phyloP scores from a whole-genome alignment of 352 stramenopile genomes.

The Stephanocyclus meneghinianus region DNA sequence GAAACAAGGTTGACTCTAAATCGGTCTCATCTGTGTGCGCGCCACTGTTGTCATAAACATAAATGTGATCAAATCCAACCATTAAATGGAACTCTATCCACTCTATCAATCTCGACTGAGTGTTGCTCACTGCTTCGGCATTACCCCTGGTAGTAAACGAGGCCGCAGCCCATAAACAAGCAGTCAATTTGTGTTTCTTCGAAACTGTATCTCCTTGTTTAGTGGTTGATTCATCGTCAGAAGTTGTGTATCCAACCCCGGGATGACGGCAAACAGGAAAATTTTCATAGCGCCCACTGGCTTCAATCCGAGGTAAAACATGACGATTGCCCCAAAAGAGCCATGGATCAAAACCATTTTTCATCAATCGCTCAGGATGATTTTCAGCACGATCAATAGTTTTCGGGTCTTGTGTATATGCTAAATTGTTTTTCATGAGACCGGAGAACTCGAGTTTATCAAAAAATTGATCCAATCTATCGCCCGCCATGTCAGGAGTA shows the following conservation, averaged over 20 bases:
- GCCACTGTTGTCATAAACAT: slow-evolving; percentile 78
- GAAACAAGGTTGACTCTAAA: slow-evolving; percentile 41
- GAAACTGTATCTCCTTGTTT: background rate
- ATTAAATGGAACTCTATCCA: slow-evolving; percentile 75
- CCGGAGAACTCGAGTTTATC: slow-evolving; percentile 29
- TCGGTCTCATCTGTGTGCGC: slow-evolving; percentile 35
- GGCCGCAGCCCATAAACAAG: slow-evolving; percentile 68
- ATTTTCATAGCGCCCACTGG: slow-evolving; percentile 54
- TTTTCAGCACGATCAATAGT: slow-evolving; percentile 16
- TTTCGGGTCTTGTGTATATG: slow-evolving; percentile 16
- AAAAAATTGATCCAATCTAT: slow-evolving; percentile 15
- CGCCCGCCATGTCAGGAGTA: slow-evolving; percentile 51
- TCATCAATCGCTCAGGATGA: slow-evolving; percentile 37
- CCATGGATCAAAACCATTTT: slow-evolving; percentile 47
- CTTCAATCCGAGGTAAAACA: slow-evolving; percentile 49
- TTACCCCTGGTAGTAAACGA: slow-evolving; percentile 64
- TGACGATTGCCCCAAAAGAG: slow-evolving; percentile 46
- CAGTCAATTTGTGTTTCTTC: slow-evolving; percentile 61
- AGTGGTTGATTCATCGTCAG: background rate
- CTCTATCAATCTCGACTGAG: slow-evolving; percentile 56
- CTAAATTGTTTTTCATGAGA: slow-evolving; percentile 42
- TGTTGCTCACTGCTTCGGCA: slow-evolving; percentile 51
- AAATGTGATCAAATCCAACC: slow-evolving; percentile 77
- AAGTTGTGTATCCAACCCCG: slow-evolving; percentile 20
- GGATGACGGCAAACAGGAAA: slow-evolving; percentile 46